A percentile compares a stretch with the other conserved stretches of the same genome.
Evolutionary conservation across 805 yeast species (phyloP).

Genomic region (Ogataea angusta): DNA sequence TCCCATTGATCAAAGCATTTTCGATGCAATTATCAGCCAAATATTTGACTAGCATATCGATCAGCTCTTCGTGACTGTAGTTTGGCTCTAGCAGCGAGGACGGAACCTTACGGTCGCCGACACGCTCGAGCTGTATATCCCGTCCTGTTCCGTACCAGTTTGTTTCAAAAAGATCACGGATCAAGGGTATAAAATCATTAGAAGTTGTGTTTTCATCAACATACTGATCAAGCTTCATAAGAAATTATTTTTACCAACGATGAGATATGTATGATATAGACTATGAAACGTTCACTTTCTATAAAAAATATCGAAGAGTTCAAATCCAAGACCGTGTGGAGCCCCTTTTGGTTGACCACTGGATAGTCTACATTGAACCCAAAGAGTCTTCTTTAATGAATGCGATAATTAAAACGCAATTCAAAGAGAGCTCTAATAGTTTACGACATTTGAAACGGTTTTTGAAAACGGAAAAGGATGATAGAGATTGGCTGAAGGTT

Average conservation of each 20-base stretch:
- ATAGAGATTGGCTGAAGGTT: slow-evolving; percentile 7
- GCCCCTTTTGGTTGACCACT: slow-evolving; percentile 36
- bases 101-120: not conserved
- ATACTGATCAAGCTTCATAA: slow-evolving; percentile 15
- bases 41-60: slow-evolving; percentile 40
- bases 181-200: not conserved
- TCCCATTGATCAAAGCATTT: slow-evolving; percentile 45
- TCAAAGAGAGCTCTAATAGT: slow-evolving; percentile 26
- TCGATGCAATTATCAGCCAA: slow-evolving; percentile 29
- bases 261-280: slow-evolving; percentile 33
- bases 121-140: not conserved
- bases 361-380: slow-evolving; percentile 44
- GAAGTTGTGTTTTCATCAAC: slow-evolving; percentile 1
- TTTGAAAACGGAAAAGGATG: slow-evolving; percentile 18
- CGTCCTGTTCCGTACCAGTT: not conserved
- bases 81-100: not conserved
- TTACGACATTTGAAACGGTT: slow-evolving; percentile 55
- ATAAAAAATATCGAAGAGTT: slow-evolving; percentile 40
- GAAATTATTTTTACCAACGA: slow-evolving; percentile 3
- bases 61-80: slow-evolving; percentile 31
- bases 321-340: slow-evolving; percentile 27
- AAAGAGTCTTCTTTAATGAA: slow-evolving; percentile 28
- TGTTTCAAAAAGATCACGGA: not conserved
- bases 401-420: slow-evolving; percentile 23
- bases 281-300: slow-evolving; percentile 38